Evolutionary conservation across 192 early-diverging fungal genomes (phyloP).

Genomic region (Spinellus fusiger): DNA sequence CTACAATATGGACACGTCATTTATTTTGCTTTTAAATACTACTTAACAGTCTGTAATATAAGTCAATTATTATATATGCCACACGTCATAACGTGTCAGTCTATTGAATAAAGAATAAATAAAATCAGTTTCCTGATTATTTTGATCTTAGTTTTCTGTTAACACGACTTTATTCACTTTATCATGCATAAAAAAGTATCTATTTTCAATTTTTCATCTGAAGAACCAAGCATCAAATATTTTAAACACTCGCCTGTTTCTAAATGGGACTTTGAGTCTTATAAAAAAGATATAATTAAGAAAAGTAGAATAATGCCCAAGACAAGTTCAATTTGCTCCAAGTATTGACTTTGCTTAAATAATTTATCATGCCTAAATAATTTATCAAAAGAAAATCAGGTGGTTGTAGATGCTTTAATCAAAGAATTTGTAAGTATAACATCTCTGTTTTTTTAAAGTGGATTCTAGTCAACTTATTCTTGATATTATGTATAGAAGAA

Average conservation of each 20-base stretch:
- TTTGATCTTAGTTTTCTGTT: no score
- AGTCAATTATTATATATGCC: no score
- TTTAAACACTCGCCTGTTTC: slow-evolving; percentile 8
- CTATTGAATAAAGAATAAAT: no score
- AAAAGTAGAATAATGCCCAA: neutral
- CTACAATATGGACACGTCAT: no score
- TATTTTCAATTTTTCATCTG: slow-evolving; percentile 3
- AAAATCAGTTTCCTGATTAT: no score
- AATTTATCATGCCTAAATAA: neutral
- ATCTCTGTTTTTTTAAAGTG: slow-evolving; percentile 2
- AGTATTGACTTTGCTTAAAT: slow-evolving; percentile 5
- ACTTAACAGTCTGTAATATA: no score
- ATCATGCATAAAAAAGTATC: neutral
- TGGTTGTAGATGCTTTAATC: neutral
- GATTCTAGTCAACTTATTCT: neutral
- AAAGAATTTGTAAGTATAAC: slow-evolving; percentile 5
- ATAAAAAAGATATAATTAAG: neutral
- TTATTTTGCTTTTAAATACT: no score
- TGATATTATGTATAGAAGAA: slow-evolving; percentile 4
- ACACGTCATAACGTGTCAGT: no score
- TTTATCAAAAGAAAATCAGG: neutral
- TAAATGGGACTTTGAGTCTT: slow-evolving; percentile 3
- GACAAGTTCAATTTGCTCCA: neutral
- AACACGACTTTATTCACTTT: neutral
- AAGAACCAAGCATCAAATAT: neutral